Conservation (phyloP, 202 grass and related monocot genomes). For the Cymbopogon flexuosus region DNA sequence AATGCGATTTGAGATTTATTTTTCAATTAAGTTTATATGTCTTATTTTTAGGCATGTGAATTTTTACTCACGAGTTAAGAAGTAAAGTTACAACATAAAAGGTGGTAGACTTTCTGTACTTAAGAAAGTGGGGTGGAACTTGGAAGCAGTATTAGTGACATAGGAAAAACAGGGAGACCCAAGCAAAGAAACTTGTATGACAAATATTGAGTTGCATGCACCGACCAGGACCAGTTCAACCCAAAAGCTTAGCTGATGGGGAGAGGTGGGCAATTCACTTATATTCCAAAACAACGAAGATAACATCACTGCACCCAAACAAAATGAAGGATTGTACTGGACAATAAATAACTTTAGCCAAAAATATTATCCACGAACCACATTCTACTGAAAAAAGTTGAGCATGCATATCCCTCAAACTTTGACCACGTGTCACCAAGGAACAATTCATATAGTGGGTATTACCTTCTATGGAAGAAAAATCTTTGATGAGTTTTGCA, state of each 20-base stretch:
- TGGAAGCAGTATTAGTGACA: not conserved
- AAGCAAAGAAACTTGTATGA: not conserved
- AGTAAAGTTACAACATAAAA: not conserved
- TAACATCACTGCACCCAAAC: not conserved
- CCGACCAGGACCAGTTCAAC: too few relatives aligned
- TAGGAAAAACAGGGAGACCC: not conserved
- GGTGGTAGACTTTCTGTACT: not conserved
- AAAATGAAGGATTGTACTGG: constrained; percentile 7
- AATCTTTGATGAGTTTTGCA: constrained; percentile 79
- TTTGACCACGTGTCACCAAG: not conserved
- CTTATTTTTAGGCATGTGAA: not conserved
- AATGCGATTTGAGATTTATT: not conserved
- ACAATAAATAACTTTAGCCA: not conserved
- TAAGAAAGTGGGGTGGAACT: not conserved
- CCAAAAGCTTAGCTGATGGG: too few relatives aligned
- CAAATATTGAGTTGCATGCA: not conserved
- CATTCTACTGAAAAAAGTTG: not conserved
- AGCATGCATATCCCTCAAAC: constrained; percentile 15
- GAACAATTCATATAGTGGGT: constrained; percentile 1
- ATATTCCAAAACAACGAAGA: too few relatives aligned
- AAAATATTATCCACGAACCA: not conserved
- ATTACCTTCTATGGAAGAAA: constrained; percentile 75
- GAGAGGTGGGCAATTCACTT: too few relatives aligned
- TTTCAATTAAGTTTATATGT: not conserved
- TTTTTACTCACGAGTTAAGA: not conserved